phyloP scores from a whole-genome alignment of 2,329 filamentous ascomycete genomes.

The Cercospora brassicicola region DNA sequence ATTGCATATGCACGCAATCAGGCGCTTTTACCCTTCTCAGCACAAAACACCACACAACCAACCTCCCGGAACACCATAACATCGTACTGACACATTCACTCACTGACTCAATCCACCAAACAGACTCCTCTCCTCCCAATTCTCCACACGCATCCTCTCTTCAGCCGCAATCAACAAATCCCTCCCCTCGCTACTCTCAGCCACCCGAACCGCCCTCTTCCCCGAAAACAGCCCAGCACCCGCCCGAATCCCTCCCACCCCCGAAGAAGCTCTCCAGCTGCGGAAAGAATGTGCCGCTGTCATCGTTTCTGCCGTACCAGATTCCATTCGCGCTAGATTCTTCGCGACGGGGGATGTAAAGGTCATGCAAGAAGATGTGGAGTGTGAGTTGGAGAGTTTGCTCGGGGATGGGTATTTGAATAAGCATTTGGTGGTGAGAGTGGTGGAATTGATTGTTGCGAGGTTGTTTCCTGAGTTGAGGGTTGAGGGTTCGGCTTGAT shows the following conservation, averaged over 20 bases:
- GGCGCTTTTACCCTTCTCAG: constrained; percentile 23
- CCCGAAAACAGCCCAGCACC: constrained; percentile 77
- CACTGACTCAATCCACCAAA: neutral
- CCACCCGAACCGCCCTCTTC: constrained; percentile 76
- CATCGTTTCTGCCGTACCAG: constrained; percentile 51
- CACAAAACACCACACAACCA: neutral
- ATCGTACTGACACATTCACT: neutral
- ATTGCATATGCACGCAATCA: constrained; percentile 26
- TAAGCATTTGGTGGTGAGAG: constrained; percentile 80
- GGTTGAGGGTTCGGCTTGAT: neutral
- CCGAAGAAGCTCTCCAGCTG: constrained; percentile 61
- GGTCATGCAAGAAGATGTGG: constrained; percentile 48
- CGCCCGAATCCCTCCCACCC: constrained; percentile 61
- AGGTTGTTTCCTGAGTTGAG: constrained; percentile 79
- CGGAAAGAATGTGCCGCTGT: constrained; percentile 66
- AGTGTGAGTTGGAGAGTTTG: constrained; percentile 59
- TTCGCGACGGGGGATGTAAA: constrained; percentile 41
- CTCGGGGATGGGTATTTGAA: constrained; percentile 86
- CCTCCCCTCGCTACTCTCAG: constrained; percentile 57
- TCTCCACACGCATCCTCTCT: constrained; percentile 44
- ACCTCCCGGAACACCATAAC: constrained; percentile 3
- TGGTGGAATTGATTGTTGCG: constrained; percentile 79
- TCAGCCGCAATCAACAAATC: constrained; percentile 38
- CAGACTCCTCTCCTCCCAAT: constrained; percentile 50
- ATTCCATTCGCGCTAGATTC: constrained; percentile 46